A percentile compares a stretch with the other conserved stretches of the same genome.
phyloP scores from a whole-genome alignment of 2,329 filamentous ascomycete genomes.

The Polytolypa hystricis region DNA sequence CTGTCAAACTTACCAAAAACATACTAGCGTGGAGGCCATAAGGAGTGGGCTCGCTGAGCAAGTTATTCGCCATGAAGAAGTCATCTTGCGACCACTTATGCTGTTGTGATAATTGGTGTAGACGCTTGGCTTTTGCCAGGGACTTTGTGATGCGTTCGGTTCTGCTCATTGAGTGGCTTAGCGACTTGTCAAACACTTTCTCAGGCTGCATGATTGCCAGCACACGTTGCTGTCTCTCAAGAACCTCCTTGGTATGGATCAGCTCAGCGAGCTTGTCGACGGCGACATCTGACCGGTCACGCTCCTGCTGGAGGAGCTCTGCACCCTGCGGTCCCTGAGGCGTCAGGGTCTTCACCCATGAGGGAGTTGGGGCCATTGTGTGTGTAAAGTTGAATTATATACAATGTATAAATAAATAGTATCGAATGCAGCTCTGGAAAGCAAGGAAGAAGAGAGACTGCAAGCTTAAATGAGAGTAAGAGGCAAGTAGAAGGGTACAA shows the following conservation, averaged over 20 bases:
- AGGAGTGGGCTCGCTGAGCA: conserved; percentile 62
- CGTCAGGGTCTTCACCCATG: conserved; percentile 58
- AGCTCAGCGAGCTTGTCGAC: conserved; percentile 57
- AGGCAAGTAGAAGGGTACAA: neutral
- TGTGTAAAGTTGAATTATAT: neutral
- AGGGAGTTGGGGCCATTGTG: conserved; percentile 37
- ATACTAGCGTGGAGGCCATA: conserved; percentile 63
- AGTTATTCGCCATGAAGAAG: conserved; percentile 51
- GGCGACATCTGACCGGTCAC: conserved; percentile 54
- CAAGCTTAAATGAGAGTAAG: conserved; percentile 1
- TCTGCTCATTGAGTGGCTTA: conserved; percentile 64
- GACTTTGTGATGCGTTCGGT: conserved; percentile 58
- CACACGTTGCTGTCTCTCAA: conserved; percentile 51
- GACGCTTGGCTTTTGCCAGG: conserved; percentile 57
- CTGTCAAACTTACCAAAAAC: conserved; percentile 47
- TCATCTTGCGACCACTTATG: conserved; percentile 59
- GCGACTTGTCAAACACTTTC: conserved; percentile 64
- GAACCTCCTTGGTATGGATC: conserved; percentile 55
- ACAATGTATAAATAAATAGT: neutral
- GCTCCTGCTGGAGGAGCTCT: conserved; percentile 58
- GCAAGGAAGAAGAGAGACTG: neutral
- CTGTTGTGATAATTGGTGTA: conserved; percentile 54
- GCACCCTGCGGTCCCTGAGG: conserved; percentile 56
- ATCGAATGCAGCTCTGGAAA: conserved; percentile 2
- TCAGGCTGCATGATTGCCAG: conserved; percentile 55